Percentiles rank a stretch among this genome's conserved stretches.
Conservation (phyloP, 1,284 basidiomycete genomes). For the Thelephora terrestris region DNA sequence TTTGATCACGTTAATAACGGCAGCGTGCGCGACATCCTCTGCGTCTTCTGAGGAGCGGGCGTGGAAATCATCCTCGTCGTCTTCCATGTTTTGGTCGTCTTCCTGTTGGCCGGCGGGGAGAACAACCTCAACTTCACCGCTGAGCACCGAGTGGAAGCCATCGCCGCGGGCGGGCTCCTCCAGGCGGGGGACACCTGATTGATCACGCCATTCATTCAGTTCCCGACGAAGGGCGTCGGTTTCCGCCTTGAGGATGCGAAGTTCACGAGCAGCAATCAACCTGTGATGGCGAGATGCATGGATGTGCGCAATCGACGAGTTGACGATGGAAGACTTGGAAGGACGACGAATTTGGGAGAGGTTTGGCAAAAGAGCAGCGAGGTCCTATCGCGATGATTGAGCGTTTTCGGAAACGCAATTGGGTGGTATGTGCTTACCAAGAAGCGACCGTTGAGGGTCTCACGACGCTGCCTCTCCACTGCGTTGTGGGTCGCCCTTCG, state of each 20-base stretch:
- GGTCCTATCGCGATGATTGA: conserved; percentile 42
- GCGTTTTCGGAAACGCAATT: conserved; percentile 1
- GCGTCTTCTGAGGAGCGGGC: conserved; percentile 10
- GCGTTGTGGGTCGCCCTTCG: conserved; percentile 92
- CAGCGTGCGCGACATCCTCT: conserved; percentile 15
- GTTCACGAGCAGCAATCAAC: conserved; percentile 64
- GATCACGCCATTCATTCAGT: conserved; percentile 81
- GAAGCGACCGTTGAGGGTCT: conserved; percentile 87
- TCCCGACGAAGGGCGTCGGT: conserved; percentile 74
- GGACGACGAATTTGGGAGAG: conserved; percentile 84
- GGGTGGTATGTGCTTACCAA: conserved; percentile 35
- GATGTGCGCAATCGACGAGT: conserved; percentile 80
- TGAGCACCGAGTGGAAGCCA: conserved; percentile 58
- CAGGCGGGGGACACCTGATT: conserved; percentile 54
- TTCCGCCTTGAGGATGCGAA: conserved; percentile 67
- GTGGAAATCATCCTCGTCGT: conserved; percentile 23
- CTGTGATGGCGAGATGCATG: conserved; percentile 75
- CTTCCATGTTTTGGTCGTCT: conserved; percentile 40
- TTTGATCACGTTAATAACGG: conserved; percentile 11
- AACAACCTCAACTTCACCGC: conserved; percentile 59
- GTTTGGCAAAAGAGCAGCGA: conserved; percentile 82
- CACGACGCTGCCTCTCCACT: conserved; percentile 83
- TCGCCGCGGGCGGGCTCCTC: conserved; percentile 62
- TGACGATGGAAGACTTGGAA: conserved; percentile 91
- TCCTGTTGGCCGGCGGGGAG: conserved; percentile 37